A percentile compares a stretch with the other conserved stretches of the same genome.
Conservation (phyloP, 116 monocot genomes). For the Phalaenopsis hybrid region DNA sequence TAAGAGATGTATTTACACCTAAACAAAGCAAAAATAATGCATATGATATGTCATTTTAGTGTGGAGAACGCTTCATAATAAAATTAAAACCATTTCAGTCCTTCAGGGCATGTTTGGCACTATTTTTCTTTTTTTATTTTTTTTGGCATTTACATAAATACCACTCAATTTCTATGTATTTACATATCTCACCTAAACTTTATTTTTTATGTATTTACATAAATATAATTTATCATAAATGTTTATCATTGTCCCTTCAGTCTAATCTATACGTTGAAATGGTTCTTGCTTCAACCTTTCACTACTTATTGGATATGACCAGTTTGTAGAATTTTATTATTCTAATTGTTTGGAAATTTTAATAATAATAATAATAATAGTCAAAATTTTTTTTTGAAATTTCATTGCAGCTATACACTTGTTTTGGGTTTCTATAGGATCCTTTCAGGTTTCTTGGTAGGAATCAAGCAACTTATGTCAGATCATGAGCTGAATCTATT, state of each 20-base stretch:
- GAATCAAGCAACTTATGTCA: constrained; percentile 89
- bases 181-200: too few species aligned
- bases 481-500: constrained; percentile 62
- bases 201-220: neutral
- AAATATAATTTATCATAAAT: neutral
- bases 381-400: constrained; percentile 5
- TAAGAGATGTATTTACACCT: constrained; percentile 87
- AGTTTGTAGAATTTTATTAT: constrained; percentile 1
- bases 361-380: neutral
- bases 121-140: too few species aligned
- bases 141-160: too few species aligned
- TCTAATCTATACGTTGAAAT: neutral
- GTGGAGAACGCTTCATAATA: neutral
- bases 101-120: too few species aligned
- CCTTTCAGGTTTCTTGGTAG: constrained; percentile 87
- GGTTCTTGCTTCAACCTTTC: neutral
- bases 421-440: constrained; percentile 85
- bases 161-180: too few species aligned
- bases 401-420: constrained; percentile 58
- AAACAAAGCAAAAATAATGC: neutral
- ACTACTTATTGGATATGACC: neutral
- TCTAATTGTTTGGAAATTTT: neutral
- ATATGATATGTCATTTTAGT: neutral
- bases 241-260: too few species aligned
- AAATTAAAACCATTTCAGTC: neutral